Conservation (phyloP, 2,329 filamentous ascomycete species). For the Beauveria brongniartii region DNA sequence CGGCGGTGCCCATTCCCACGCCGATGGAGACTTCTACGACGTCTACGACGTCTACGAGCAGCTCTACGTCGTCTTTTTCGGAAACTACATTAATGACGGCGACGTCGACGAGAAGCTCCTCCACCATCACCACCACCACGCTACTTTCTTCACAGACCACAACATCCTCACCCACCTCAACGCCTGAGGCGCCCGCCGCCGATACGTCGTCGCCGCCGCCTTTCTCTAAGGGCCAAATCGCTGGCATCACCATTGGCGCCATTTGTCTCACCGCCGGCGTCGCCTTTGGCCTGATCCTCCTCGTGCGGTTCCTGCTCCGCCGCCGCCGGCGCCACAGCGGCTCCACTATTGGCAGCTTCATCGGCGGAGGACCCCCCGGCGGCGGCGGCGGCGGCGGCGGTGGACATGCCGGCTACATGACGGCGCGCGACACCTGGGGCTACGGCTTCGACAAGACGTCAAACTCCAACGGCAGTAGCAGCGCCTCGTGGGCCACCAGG, state of each 20-base stretch:
- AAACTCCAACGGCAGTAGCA: slow-evolving; percentile 14
- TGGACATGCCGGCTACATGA: neutral
- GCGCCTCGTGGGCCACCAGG: slow-evolving; percentile 20
- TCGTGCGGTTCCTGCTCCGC: slow-evolving; percentile 29
- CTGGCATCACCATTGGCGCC: slow-evolving; percentile 50
- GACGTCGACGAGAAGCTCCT: neutral
- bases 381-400: neutral
- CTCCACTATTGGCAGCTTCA: slow-evolving; percentile 30
- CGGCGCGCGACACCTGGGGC: slow-evolving; percentile 28
- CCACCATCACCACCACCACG: neutral
- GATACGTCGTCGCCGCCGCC: neutral
- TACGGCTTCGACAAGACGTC: slow-evolving; percentile 22
- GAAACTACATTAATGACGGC: neutral
- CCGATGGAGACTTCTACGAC: neutral
- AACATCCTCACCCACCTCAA: slow-evolving; percentile 13
- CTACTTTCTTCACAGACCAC: slow-evolving; percentile 5
- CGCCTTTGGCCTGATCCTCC: slow-evolving; percentile 38
- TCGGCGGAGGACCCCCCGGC: slow-evolving; percentile 21
- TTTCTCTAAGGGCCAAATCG: slow-evolving; percentile 38
- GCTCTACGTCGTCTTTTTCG: slow-evolving; percentile 2
- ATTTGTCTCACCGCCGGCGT: slow-evolving; percentile 38
- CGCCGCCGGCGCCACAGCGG: slow-evolving; percentile 32
- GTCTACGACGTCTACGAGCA: slow-evolving; percentile 4
- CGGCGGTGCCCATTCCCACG: neutral
- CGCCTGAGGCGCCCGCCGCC: slow-evolving; percentile 10